Conservation (phyloP, 495 filamentous ascomycete genomes). For the Chaetomium tenue region DNA sequence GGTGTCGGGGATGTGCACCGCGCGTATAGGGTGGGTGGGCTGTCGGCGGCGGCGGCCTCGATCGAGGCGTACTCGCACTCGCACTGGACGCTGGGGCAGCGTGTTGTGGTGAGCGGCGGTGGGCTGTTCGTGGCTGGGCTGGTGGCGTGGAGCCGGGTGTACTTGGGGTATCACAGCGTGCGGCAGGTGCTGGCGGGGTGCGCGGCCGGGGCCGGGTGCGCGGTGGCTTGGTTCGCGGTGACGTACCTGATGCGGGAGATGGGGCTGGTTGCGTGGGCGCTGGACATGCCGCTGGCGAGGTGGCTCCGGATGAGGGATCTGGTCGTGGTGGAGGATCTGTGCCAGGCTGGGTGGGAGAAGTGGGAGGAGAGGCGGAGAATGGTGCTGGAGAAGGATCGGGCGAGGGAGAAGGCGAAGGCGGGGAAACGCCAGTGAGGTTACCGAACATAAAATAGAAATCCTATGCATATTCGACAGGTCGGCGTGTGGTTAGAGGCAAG, state of each 20-base stretch:
- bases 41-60: slow-evolving; percentile 22
- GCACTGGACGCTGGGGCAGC: slow-evolving; percentile 57
- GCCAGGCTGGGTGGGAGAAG: slow-evolving; percentile 88
- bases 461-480: neutral
- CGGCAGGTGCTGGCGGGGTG: slow-evolving; percentile 81
- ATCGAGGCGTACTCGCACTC: slow-evolving; percentile 42
- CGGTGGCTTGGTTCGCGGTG: slow-evolving; percentile 72
- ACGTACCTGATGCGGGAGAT: slow-evolving; percentile 61
- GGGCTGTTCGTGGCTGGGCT: slow-evolving; percentile 60
- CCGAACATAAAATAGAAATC: neutral
- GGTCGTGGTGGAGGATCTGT: slow-evolving; percentile 84
- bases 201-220: slow-evolving; percentile 67
- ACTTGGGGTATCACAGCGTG: slow-evolving; percentile 89
- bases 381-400: slow-evolving; percentile 9
- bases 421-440: slow-evolving; percentile 8
- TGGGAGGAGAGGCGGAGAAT: slow-evolving; percentile 58
- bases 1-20: slow-evolving; percentile 6
- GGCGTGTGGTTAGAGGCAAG: slow-evolving; percentile 5
- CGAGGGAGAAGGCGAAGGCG: slow-evolving; percentile 8
- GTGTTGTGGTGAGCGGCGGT: slow-evolving; percentile 55
- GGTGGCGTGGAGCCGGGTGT: slow-evolving; percentile 79
- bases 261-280: slow-evolving; percentile 62
- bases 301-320: slow-evolving; percentile 75
- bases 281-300: slow-evolving; percentile 65
- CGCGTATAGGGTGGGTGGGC: slow-evolving; percentile 22